Evolutionary conservation across 768 basidiomycete species (phyloP), one percentile per base, ranked within the genome.

Genomic region (Chlorophyllum brunneum): DNA sequence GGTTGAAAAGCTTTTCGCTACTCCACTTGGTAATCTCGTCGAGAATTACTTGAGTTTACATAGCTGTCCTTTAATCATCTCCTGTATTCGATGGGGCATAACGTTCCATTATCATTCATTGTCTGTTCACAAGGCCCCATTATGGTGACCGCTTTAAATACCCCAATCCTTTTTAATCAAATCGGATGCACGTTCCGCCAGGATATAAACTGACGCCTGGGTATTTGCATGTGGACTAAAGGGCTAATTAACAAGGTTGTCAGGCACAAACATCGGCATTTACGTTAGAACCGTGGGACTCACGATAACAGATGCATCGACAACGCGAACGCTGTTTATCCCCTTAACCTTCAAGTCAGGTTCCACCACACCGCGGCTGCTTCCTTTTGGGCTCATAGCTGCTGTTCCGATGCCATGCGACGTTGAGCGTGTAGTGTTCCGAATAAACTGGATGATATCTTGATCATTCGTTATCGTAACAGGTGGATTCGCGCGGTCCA

Each of bases 131-230:
- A n/a, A n/a, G n/a, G n/a, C n/a, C n/a, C 15, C 15, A 36, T 36
- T 36, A 36, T 15, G 30, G 8, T 36, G 41, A 9, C 26, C 24
- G 7, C 22, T 27, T 15, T 16, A 42, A 24, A 15, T 26, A 8
- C 41, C n/a, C n/a, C 41, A 43, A 3, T 13, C 41, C 22, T n/a
- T 3, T 29, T 43, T 43, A 4, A 43, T 43, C 8, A 43, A 27
- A 26, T 49, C 36, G 4, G 48, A 57, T 15, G 67, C 70, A 0
- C 69, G 58, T 51, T 72, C 70, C 1, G 70, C 69, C 31, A 70
- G 41, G 18, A 66, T 49, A 52, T 70, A 70, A 4, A 65, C 61
- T 7, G 70, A 59, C 1, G 61, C 68, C 54, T 72, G 70, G 7
- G 69, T 65, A 48, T 69, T 65, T n/a, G 53, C 63, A 49, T 58